Evolutionary conservation across 257 asterid species (phyloP).

Genomic region (Craterostigma plantagineum): DNA sequence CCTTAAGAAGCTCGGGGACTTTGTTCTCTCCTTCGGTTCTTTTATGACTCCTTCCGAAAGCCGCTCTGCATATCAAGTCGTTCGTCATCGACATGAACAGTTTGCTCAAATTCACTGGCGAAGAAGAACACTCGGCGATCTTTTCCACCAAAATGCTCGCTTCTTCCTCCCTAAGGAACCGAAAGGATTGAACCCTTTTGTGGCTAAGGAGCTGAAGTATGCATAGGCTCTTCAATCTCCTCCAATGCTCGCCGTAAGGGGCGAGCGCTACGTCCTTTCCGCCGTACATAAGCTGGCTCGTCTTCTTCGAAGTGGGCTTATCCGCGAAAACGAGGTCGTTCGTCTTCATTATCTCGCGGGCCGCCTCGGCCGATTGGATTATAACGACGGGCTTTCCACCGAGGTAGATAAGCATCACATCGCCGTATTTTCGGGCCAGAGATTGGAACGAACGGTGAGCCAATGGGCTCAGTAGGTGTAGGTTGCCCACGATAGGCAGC

Average conservation of each 20-base stretch:
- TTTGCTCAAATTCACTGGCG: slow-evolving; percentile 17
- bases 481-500: slow-evolving; percentile 28
- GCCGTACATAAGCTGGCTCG: slow-evolving; percentile 10
- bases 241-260: slow-evolving; percentile 36
- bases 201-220: slow-evolving; percentile 29
- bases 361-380: slow-evolving; percentile 19
- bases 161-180: slow-evolving; percentile 21
- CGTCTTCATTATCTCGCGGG: slow-evolving; percentile 23
- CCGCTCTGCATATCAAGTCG: slow-evolving; percentile 23
- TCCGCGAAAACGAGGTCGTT: slow-evolving; percentile 19
- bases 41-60: slow-evolving; percentile 22
- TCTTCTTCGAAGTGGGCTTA: slow-evolving; percentile 16
- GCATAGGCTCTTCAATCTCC: slow-evolving; percentile 18
- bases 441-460: slow-evolving; percentile 27
- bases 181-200: slow-evolving; percentile 25
- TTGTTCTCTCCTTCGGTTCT: slow-evolving; percentile 7
- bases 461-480: slow-evolving; percentile 18
- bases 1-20: slow-evolving; percentile 5
- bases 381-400: slow-evolving; percentile 22
- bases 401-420: slow-evolving; percentile 22
- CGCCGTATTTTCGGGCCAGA: slow-evolving; percentile 19
- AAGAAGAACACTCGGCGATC: slow-evolving; percentile 7
- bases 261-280: slow-evolving; percentile 17
- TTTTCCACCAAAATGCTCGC: slow-evolving; percentile 20
- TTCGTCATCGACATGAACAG: slow-evolving; percentile 12